phyloP scores from a whole-genome alignment of 2,329 filamentous ascomycete species.

The Penicillium sp. region DNA sequence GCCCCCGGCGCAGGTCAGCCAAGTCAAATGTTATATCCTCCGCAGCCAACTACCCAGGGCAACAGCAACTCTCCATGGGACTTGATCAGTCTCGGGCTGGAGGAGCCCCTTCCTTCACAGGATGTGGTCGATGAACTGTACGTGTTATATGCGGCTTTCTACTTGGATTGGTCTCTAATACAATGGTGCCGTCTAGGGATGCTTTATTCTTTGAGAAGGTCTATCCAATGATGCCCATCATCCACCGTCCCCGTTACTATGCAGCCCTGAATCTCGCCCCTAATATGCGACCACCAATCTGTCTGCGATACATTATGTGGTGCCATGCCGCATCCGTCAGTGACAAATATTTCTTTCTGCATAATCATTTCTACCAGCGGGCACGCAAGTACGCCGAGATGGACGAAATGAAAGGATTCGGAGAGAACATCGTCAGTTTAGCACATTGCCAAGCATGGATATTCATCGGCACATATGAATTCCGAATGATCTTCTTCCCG shows the following conservation, averaged over 20 bases:
- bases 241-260: constrained; percentile 78
- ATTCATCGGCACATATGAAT: constrained; percentile 75
- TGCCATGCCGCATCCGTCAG: constrained; percentile 76
- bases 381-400: constrained; percentile 81
- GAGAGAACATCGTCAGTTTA: constrained; percentile 77
- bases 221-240: constrained; percentile 75
- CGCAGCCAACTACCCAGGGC: constrained; percentile 20
- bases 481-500: constrained; percentile 96
- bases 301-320: constrained; percentile 91
- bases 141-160: constrained; percentile 11
- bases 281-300: constrained; percentile 73
- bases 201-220: constrained; percentile 85
- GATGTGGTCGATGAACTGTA: constrained; percentile 80
- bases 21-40: constrained; percentile 16
- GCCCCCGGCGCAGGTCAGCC: constrained; percentile 15
- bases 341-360: constrained; percentile 70
- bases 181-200: constrained; percentile 46
- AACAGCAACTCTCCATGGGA: constrained; percentile 63
- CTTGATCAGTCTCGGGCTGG: constrained; percentile 69
- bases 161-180: constrained; percentile 11
- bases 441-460: constrained; percentile 79
- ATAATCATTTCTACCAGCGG: constrained; percentile 81
- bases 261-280: constrained; percentile 85
- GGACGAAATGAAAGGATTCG: constrained; percentile 86
- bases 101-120: constrained; percentile 68